Evolutionary conservation across 1,284 basidiomycete genomes (phyloP).

Genomic region (Cutaneotrichosporon daszewskae): DNA sequence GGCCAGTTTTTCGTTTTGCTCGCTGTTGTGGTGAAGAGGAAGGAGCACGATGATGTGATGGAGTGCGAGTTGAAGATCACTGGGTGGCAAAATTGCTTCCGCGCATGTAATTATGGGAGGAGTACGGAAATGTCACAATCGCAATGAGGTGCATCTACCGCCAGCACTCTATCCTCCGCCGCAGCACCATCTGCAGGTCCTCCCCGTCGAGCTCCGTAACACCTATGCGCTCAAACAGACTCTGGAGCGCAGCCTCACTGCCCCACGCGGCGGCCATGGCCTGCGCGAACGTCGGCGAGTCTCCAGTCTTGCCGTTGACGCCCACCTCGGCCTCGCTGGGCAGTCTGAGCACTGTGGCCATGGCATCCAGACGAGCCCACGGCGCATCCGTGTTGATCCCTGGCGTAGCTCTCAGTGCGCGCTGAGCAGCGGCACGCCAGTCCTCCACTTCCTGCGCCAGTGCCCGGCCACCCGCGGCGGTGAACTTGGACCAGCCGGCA

Average conservation of each 20-base stretch:
- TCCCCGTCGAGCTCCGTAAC: slow-evolving; percentile 21
- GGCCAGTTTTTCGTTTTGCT: no score
- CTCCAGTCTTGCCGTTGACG: slow-evolving; percentile 61
- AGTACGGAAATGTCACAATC: no score
- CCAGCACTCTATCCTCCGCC: slow-evolving; percentile 43
- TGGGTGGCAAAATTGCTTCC: no score
- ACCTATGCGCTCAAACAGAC: slow-evolving; percentile 54
- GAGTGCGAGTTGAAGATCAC: no score
- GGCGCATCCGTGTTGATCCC: slow-evolving; percentile 53
- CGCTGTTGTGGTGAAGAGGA: no score
- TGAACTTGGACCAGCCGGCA: slow-evolving; percentile 60
- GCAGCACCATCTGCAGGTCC: slow-evolving; percentile 38
- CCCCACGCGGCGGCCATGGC: slow-evolving; percentile 67
- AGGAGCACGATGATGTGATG: no score
- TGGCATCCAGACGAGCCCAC: slow-evolving; percentile 65
- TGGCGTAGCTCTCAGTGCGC: slow-evolving; percentile 16
- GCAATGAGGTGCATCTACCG: slow-evolving; percentile 14
- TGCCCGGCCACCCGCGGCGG: slow-evolving; percentile 53
- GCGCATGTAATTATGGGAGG: no score
- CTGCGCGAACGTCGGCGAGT: slow-evolving; percentile 65
- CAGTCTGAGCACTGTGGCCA: slow-evolving; percentile 59
- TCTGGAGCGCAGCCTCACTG: slow-evolving; percentile 65
- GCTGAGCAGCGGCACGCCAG: slow-evolving; percentile 68
- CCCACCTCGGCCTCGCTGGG: slow-evolving; percentile 47
- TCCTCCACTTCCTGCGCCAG: slow-evolving; percentile 68